Conservation (phyloP, 2,329 filamentous ascomycete species). For the Sclerotinia minor region DNA sequence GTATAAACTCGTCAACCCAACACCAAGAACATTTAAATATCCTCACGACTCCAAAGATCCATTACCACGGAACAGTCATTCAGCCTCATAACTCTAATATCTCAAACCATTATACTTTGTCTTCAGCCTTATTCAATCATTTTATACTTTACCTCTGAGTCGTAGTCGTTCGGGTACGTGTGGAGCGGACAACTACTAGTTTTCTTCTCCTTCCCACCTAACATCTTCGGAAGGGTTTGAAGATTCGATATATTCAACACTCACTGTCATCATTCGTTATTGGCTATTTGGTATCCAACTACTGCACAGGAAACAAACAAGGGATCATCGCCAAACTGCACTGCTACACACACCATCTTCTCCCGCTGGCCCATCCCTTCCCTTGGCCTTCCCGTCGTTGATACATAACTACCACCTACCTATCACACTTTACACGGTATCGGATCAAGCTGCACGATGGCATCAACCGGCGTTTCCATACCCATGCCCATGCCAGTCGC, state of each 20-base stretch:
- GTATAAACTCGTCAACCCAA: neutral
- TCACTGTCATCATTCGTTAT: neutral
- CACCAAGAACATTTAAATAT: constrained; percentile 4
- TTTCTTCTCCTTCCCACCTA: neutral
- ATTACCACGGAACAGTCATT: neutral
- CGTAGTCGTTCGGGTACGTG: neutral
- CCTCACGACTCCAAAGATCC: neutral
- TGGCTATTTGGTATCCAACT: neutral
- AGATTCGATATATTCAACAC: neutral
- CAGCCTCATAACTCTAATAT: neutral
- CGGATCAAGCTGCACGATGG: constrained; percentile 4
- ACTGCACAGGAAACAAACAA: neutral
- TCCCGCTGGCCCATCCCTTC: neutral
- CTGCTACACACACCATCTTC: neutral
- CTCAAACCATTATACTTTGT: neutral
- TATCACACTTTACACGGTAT: neutral
- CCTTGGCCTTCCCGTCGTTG: neutral
- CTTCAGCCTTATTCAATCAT: neutral
- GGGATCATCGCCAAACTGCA: neutral
- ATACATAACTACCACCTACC: constrained; percentile 3
- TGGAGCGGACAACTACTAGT: constrained; percentile 1
- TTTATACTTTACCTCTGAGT: constrained; percentile 5
- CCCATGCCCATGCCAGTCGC: constrained; percentile 28
- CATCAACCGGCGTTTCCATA: constrained; percentile 10
- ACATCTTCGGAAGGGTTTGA: constrained; percentile 1